Percentiles rank a stretch among this genome's conserved stretches.
These are phyloP conservation scores for Stagonosporopsis vannaccii DNA, from an alignment of 2,329 filamentous ascomycete genomes.

Conservation along the genomic window DNA sequence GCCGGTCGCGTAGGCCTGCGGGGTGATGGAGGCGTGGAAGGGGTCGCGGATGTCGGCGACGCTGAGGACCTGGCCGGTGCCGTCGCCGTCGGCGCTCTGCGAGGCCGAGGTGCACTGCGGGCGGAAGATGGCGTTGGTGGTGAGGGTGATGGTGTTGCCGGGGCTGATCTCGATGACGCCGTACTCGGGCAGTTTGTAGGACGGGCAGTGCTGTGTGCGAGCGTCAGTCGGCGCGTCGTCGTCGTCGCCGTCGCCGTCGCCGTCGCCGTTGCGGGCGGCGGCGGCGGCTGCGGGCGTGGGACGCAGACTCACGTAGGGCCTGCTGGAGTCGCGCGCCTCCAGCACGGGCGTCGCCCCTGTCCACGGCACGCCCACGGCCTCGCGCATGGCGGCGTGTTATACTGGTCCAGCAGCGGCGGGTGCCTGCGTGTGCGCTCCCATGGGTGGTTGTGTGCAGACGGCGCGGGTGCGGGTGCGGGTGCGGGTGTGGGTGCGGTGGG, in stretches of 20 bases:
- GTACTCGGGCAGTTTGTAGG: slow-evolving; percentile 67
- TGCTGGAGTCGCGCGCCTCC: slow-evolving; percentile 36
- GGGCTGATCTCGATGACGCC: slow-evolving; percentile 63
- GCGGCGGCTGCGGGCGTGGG: neutral
- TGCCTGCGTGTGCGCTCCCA: slow-evolving; percentile 35
- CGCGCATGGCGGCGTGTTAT: slow-evolving; percentile 43
- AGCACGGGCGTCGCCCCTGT: slow-evolving; percentile 19
- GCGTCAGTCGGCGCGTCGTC: slow-evolving; percentile 34
- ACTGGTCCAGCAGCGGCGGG: slow-evolving; percentile 45
- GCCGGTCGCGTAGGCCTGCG: slow-evolving; percentile 90
- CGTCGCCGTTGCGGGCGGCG: neutral
- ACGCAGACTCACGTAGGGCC: slow-evolving; percentile 41
- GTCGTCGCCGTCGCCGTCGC: no score
- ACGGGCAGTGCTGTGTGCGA: slow-evolving; percentile 62
- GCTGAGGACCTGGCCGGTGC: slow-evolving; percentile 51
- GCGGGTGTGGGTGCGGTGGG: neutral
- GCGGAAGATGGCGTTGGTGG: slow-evolving; percentile 66
- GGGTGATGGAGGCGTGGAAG: slow-evolving; percentile 93
- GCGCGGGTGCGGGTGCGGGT: slow-evolving; percentile 23
- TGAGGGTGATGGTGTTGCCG: slow-evolving; percentile 65
- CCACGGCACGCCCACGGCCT: slow-evolving; percentile 24
- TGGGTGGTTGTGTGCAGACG: slow-evolving; percentile 36
- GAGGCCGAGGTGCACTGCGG: slow-evolving; percentile 60
- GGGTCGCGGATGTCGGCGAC: slow-evolving; percentile 78
- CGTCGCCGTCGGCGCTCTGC: slow-evolving; percentile 49